These are phyloP conservation scores for Heterobasidion annosum DNA, from an alignment of 1,284 basidiomycete genomes.

Conservation along the genomic window DNA sequence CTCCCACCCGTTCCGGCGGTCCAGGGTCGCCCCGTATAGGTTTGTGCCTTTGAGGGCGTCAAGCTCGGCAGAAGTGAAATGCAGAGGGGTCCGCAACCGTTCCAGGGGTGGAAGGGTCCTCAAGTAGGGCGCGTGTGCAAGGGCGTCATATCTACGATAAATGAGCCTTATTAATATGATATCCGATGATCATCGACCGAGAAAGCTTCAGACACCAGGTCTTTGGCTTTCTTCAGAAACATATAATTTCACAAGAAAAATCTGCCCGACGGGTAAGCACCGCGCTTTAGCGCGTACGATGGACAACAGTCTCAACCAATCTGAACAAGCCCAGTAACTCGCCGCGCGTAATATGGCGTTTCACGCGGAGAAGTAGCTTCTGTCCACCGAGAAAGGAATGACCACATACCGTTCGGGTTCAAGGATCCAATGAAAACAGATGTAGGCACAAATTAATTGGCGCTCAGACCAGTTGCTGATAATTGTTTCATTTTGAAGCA, in stretches of 20 bases:
- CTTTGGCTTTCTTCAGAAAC: too few species aligned
- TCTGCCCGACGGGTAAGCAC: too few species aligned
- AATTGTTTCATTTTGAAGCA: conserved; percentile 23
- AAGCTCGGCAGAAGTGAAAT: conserved; percentile 58
- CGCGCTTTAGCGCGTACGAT: too few species aligned
- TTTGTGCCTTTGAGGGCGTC: conserved; percentile 69
- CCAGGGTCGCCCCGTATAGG: conserved; percentile 61
- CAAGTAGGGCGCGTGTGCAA: conserved; percentile 58
- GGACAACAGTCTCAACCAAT: too few species aligned
- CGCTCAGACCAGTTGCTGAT: conserved; percentile 51
- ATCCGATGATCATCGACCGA: conserved; percentile 3
- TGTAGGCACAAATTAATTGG: conserved; percentile 64
- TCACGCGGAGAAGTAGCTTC: too few species aligned
- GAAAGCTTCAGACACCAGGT: too few species aligned
- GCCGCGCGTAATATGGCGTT: too few species aligned
- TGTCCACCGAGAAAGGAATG: not conserved
- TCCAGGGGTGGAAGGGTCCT: conserved; percentile 50
- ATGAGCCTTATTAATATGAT: conserved; percentile 8
- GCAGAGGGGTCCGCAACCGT: conserved; percentile 65
- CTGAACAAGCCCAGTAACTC: too few species aligned
- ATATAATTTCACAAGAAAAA: too few species aligned
- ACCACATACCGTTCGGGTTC: conserved; percentile 16
- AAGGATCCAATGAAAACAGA: conserved; percentile 65
- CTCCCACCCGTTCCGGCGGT: conserved; percentile 51
- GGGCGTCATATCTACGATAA: conserved; percentile 8